phyloP scores from a whole-genome alignment of 306 rosid species.

The Luffa aegyptiaca region DNA sequence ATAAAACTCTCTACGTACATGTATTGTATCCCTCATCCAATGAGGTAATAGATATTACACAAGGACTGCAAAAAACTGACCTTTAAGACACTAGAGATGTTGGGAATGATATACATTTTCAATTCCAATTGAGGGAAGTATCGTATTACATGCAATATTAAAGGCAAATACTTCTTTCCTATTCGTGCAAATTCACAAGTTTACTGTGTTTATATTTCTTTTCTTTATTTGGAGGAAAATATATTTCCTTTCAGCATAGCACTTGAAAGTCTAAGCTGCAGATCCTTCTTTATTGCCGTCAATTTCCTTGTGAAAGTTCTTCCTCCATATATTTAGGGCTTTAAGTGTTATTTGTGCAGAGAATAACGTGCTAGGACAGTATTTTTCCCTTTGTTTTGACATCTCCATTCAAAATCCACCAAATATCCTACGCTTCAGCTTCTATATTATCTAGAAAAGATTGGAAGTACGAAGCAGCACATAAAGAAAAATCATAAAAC shows the following conservation, averaged over 20 bases:
- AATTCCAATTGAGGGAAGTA: neutral
- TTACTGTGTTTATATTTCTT: neutral
- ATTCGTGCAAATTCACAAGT: neutral
- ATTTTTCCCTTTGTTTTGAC: neutral
- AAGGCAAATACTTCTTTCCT: neutral
- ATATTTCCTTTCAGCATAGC: neutral
- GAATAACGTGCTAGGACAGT: neutral
- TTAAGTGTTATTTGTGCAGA: neutral
- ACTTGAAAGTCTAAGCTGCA: neutral
- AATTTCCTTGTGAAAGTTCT: neutral
- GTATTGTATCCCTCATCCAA: neutral
- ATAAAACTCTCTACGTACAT: neutral
- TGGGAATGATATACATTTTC: neutral
- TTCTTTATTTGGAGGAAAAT: neutral
- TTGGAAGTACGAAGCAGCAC: neutral
- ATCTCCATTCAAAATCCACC: neutral
- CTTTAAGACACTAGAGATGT: neutral
- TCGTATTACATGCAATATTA: neutral
- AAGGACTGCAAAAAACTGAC: neutral
- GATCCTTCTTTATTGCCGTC: neutral
- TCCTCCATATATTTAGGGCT: neutral
- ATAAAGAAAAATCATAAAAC: slow-evolving; percentile 23
- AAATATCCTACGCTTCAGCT: neutral
- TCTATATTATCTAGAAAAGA: neutral
- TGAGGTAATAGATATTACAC: neutral